Evolutionary conservation across 2,329 filamentous ascomycete species (phyloP), one percentile per base, ranked within the genome.

Genomic region (Aspergillus sp.): DNA sequence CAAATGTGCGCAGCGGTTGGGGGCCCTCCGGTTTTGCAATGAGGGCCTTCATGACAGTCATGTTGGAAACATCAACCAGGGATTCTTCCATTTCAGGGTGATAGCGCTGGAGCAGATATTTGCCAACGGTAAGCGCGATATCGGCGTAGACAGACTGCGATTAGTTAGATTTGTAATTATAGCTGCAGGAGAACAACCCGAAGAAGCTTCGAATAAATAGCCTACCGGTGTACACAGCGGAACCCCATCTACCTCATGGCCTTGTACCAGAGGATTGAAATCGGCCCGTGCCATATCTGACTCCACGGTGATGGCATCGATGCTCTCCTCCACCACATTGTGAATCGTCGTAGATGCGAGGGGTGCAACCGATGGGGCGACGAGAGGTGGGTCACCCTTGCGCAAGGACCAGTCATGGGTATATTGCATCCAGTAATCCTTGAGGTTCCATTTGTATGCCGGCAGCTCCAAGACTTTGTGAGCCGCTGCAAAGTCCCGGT

Each of bases 341-440:
- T 67, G 65, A 2, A 81, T 71, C 3, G 65, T 60, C 11, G 59
- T 49, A 4, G 59, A 62, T 1, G 32, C 36, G 11, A 56, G 45
- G 20, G 29, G 32, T 45, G 31, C 70, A 54, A 46, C 20, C 5
- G 22, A 39, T 36, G 10, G 47, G 18, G 6, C 18, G 45, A 47
- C 45, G 6, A 47, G 45, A 47, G 45, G 45, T 18, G 45, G 4
- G 45, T 47, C 36, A 12, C 39, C 20, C n/a, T 92, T 92, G 61
- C 83, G 86, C 42, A 92, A 76, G 32, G 81, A 85, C 87, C 89
- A 92, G 73, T 91, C 87, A 62, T 90, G 88, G 62, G 82, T 80
- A 72, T 90, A 90, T 69, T 87, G 85, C 18, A 90, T 81, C 87
- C 87, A 90, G 76, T 91, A 90, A 65, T 85, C 86, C 80, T 90